phyloP scores from a whole-genome alignment of 352 stramenopile species.

The Peronospora farinosa region DNA sequence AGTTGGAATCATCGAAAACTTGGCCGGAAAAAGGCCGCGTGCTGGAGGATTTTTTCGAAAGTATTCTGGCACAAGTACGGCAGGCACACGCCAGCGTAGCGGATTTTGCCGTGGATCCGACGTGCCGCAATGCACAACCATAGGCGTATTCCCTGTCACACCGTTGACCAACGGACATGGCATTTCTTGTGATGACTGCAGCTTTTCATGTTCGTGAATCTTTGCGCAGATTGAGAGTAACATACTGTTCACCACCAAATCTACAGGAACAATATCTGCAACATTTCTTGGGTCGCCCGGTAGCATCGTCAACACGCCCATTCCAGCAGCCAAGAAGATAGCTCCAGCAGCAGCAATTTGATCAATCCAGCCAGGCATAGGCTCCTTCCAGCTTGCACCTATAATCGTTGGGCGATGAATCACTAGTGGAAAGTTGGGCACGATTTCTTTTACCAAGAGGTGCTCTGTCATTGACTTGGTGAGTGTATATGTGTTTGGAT shows the following conservation, averaged over 20 bases:
- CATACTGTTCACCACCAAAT: constrained; percentile 75
- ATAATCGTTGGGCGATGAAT: constrained; percentile 85
- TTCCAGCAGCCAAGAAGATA: constrained; percentile 69
- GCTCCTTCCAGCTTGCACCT: constrained; percentile 81
- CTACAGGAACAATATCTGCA: constrained; percentile 77
- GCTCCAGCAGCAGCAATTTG: constrained; percentile 70
- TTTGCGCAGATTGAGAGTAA: constrained; percentile 48
- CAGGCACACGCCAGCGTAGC: constrained; percentile 71
- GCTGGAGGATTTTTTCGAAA: constrained; percentile 63
- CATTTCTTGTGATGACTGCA: constrained; percentile 3
- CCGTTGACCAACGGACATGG: constrained; percentile 12
- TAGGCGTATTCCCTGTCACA: constrained; percentile 26
- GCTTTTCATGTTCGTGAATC: constrained; percentile 21
- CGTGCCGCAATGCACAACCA: constrained; percentile 72
- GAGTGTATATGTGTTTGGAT: constrained; percentile 86
- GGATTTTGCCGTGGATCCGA: constrained; percentile 74
- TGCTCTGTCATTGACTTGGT: constrained; percentile 88
- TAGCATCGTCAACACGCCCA: constrained; percentile 79
- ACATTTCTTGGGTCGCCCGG: constrained; percentile 73
- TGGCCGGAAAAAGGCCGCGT: constrained; percentile 43
- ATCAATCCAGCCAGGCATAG: constrained; percentile 76
- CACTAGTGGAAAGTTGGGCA: constrained; percentile 48
- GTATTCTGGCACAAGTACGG: constrained; percentile 52
- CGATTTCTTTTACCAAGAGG: constrained; percentile 46
- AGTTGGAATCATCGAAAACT: constrained; percentile 76